A percentile compares a stretch with the other conserved stretches of the same genome.
Conservation (phyloP, 345 rosid genomes). For the Euphorbia pulcherrima region DNA sequence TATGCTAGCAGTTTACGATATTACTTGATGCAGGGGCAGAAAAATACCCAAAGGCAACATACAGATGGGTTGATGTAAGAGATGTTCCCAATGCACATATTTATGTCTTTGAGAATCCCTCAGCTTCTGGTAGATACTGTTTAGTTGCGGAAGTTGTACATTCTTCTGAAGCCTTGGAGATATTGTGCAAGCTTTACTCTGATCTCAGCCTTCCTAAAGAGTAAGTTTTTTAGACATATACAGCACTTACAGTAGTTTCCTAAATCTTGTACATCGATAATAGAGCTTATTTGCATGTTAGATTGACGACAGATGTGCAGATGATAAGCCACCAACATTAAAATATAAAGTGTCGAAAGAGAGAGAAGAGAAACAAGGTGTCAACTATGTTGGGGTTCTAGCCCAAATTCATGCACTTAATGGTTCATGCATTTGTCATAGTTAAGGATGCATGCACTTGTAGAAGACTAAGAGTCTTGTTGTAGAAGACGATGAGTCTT, state of each 20-base stretch:
- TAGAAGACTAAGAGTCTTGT: too few relatives aligned
- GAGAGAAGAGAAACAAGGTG: conserved; percentile 20
- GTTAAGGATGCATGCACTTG: too few relatives aligned
- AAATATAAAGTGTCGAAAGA: conserved; percentile 13
- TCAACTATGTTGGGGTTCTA: too few relatives aligned
- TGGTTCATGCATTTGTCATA: too few relatives aligned
- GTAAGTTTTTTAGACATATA: neutral
- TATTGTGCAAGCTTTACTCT: conserved; percentile 8
- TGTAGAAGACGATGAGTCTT: too few relatives aligned
- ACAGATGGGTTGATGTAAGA: conserved; percentile 15
- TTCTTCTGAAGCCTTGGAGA: conserved; percentile 3
- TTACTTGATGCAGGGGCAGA: neutral
- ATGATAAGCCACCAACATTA: neutral
- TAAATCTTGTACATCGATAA: neutral
- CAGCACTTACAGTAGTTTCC: neutral
- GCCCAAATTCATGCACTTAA: too few relatives aligned
- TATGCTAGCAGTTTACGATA: neutral
- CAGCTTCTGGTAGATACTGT: conserved; percentile 16
- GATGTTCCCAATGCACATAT: conserved; percentile 17
- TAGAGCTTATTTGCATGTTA: neutral
- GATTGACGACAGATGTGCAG: conserved; percentile 9
- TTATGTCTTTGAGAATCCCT: neutral
- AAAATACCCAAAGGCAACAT: neutral
- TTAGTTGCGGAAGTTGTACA: conserved; percentile 10
- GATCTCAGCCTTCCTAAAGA: neutral